phyloP scores from a whole-genome alignment of 225 moss, liverwort and hornwort genomes.

The Marchantia polymorpha region DNA sequence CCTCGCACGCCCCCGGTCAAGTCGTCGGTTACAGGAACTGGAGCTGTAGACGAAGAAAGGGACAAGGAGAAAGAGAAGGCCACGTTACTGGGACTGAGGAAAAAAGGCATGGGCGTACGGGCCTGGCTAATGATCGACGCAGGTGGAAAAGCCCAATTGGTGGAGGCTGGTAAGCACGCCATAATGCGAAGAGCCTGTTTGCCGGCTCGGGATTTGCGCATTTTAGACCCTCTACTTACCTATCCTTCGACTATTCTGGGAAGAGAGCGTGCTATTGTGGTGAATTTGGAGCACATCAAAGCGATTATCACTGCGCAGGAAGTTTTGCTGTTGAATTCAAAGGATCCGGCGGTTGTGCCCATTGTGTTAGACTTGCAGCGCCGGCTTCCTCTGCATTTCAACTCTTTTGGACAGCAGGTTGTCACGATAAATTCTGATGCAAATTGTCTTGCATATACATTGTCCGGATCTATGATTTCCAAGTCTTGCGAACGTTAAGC shows the following conservation, averaged over 20 bases:
- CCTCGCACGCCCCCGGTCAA: conserved; percentile 40
- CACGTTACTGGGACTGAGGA: conserved; percentile 58
- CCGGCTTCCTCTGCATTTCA: conserved; percentile 79
- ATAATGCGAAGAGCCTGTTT: conserved; percentile 95
- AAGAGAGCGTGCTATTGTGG: conserved; percentile 96
- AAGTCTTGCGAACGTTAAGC: too few species aligned
- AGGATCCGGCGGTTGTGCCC: conserved; percentile 64
- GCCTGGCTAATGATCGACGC: conserved; percentile 86
- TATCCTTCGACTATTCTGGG: conserved; percentile 97
- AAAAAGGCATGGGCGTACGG: conserved; percentile 83
- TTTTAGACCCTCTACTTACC: conserved; percentile 84
- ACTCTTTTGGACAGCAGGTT: conserved; percentile 89
- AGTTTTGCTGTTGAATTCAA: conserved; percentile 82
- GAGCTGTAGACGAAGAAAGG: conserved; percentile 42
- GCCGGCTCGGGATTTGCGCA: conserved; percentile 95
- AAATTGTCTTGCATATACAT: too few species aligned
- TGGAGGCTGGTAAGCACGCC: conserved; percentile 94
- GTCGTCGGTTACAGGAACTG: conserved; percentile 18
- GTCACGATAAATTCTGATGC: background rate
- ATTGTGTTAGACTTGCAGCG: conserved; percentile 80
- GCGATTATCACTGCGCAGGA: conserved; percentile 99
- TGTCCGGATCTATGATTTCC: too few species aligned
- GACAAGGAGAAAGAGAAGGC: conserved; percentile 62
- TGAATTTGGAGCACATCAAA: conserved; percentile 75
- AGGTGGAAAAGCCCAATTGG: conserved; percentile 73